A percentile compares a stretch with the other conserved stretches of the same genome.
Evolutionary conservation across 2,329 filamentous ascomycete genomes (phyloP).

Genomic region (Fusarium keratoplasticum): DNA sequence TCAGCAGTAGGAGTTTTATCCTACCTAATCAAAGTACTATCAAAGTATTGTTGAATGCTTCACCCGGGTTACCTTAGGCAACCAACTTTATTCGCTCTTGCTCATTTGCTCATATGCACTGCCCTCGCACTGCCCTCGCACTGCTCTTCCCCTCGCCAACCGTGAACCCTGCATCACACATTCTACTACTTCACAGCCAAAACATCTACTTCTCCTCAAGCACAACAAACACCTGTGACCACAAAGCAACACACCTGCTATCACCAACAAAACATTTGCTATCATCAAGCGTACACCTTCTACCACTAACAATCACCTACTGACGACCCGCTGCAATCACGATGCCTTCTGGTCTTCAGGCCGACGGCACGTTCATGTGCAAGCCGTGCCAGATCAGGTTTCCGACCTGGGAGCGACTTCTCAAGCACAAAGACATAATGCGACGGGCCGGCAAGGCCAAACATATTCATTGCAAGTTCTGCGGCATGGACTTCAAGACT

Average conservation of each 20-base stretch:
- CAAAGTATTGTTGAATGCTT: not conserved
- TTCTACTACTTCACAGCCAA: not conserved
- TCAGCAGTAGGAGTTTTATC: not conserved
- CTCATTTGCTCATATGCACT: not conserved
- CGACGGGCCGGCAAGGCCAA: constrained; percentile 31
- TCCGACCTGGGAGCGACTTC: constrained; percentile 36
- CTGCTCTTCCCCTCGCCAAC: not conserved
- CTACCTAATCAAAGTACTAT: no score
- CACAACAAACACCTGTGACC: not conserved
- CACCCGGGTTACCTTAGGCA: not conserved
- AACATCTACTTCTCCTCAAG: not conserved
- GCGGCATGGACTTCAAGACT: constrained; percentile 52
- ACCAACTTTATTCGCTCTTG: not conserved
- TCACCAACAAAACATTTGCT: not conserved
- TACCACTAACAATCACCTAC: not conserved
- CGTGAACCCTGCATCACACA: not conserved
- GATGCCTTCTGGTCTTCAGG: constrained; percentile 27
- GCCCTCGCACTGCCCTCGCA: not conserved
- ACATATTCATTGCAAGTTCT: constrained; percentile 54
- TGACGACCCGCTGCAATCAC: not conserved
- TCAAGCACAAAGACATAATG: constrained; percentile 48
- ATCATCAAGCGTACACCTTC: not conserved
- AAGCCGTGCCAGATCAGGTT: constrained; percentile 47
- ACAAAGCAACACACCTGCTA: not conserved
- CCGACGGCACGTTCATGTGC: constrained; percentile 41